Base-by-base conservation (phyloP, 2,329 filamentous ascomycete species). In the Diplodia mutila region DNA sequence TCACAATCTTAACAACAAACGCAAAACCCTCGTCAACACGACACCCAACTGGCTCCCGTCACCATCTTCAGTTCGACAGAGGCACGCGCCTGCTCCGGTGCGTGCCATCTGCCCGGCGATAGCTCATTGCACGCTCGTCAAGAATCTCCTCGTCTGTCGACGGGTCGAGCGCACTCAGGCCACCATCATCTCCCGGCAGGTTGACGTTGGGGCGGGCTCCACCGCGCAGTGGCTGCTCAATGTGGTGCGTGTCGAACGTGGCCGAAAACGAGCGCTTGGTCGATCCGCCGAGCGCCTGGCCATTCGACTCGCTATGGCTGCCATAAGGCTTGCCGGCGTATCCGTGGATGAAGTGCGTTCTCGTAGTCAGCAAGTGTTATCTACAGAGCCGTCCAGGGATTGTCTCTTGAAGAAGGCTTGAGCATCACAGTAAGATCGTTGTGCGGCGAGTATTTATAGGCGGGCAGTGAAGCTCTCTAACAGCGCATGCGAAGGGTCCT, bases 261-360 rank as follows among this genome's bases (percentile, higher is more conserved):
- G 77, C 75, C 25, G 79, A 80, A 72, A 80, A 84, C 34, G 79
- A 78, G 53, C 83, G 81, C 71, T 85, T 85, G 68, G 80, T 76
- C 9, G 76, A 77, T 9, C 78, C 75, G 23, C 72, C 66, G 12
- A 72, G 69, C 53, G 75, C 70, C 37, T 73, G 57, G n/a, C 27
- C 23, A 23, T 21, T 67, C 9, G 64, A 49, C 5, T 66, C 64
- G n/a, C 37, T 23, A 37, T 66, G 64, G 53, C 46, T 59, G 49
- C 57, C 52, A 27, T 52, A 66, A 73, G 75, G 67, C 77, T 75
- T 54, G n/a, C n/a, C n/a, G n/a, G n/a, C n/a, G n/a, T n/a, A n/a
- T n/a, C n/a, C n/a, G n/a, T n/a, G n/a, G n/a, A n/a, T n/a, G n/a
- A n/a, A n/a, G n/a, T n/a, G n/a, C n/a, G n/a, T n/a, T n/a, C n/a